phyloP scores from a whole-genome alignment of 2,329 filamentous ascomycete genomes.

The Penicillium sp. region DNA sequence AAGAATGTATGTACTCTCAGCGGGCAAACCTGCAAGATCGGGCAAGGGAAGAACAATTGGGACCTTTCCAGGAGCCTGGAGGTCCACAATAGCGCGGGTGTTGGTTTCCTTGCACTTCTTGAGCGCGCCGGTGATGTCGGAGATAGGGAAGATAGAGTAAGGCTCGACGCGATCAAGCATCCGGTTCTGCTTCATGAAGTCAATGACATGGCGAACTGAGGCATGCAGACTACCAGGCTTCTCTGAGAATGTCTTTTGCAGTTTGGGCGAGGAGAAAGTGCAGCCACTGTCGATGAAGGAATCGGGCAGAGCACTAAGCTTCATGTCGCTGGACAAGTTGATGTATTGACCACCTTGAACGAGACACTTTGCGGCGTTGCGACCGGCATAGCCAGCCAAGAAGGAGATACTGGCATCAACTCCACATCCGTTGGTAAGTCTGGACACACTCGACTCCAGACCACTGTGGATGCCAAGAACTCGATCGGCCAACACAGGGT shows the following conservation, averaged over 20 bases:
- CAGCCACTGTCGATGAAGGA: slow-evolving; percentile 21
- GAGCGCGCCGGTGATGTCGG: slow-evolving; percentile 11
- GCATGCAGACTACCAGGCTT: slow-evolving; percentile 17
- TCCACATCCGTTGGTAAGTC: slow-evolving; percentile 18
- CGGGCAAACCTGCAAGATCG: slow-evolving; percentile 7
- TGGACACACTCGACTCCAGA: slow-evolving; percentile 15
- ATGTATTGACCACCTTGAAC: slow-evolving; percentile 19
- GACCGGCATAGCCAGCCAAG: slow-evolving; percentile 15
- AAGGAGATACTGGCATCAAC: slow-evolving; percentile 19
- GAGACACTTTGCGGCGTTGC: slow-evolving; percentile 16
- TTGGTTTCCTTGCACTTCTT: slow-evolving; percentile 11
- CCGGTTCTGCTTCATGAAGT: slow-evolving; percentile 17
- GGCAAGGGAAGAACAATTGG: slow-evolving; percentile 15
- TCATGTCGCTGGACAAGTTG: slow-evolving; percentile 19
- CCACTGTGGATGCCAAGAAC: slow-evolving; percentile 13
- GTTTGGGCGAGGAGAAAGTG: slow-evolving; percentile 18
- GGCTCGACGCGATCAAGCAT: slow-evolving; percentile 14
- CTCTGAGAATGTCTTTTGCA: slow-evolving; percentile 16
- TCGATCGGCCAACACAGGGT: slow-evolving; percentile 10
- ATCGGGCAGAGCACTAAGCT: slow-evolving; percentile 19
- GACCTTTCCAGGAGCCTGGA: slow-evolving; percentile 16
- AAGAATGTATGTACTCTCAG: slow-evolving; percentile 20
- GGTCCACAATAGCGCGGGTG: slow-evolving; percentile 12
- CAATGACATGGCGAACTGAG: slow-evolving; percentile 13
- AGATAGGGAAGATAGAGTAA: slow-evolving; percentile 11